These are phyloP conservation scores for Misopates orontium DNA, from an alignment of 257 asterid species.

Conservation along the genomic window DNA sequence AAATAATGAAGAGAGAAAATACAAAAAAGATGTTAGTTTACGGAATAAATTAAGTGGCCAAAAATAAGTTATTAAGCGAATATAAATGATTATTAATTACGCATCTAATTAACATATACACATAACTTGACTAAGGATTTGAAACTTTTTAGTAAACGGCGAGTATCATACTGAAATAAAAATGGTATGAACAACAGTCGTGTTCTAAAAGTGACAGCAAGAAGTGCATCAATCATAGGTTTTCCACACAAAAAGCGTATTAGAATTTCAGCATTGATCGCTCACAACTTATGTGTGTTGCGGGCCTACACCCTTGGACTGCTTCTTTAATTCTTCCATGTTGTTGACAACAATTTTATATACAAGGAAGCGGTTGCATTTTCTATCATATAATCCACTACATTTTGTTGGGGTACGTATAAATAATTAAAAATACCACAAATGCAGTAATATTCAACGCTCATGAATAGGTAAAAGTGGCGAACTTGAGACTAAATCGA, in stretches of 20 bases:
- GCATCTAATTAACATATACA: no score
- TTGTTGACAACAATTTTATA: slow-evolving; percentile 29
- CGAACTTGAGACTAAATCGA: slow-evolving; percentile 16
- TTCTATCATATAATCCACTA: slow-evolving; percentile 17
- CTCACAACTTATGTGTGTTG: slow-evolving; percentile 22
- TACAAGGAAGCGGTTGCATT: not conserved
- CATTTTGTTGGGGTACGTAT: slow-evolving; percentile 12
- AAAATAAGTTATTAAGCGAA: no score
- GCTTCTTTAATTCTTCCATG: slow-evolving; percentile 27
- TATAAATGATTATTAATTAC: no score
- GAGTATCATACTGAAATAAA: not conserved
- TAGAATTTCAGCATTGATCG: slow-evolving; percentile 17
- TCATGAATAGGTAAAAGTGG: slow-evolving; percentile 19
- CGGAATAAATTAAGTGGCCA: no score
- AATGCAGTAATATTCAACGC: slow-evolving; percentile 32
- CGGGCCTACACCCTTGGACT: slow-evolving; percentile 27
- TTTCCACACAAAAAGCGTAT: slow-evolving; percentile 30
- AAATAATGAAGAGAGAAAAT: no score
- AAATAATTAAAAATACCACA: slow-evolving; percentile 12
- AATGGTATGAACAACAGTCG: not conserved
- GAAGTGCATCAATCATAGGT: slow-evolving; percentile 25
- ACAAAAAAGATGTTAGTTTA: no score
- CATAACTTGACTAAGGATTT: not conserved
- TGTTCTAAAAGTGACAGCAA: slow-evolving; percentile 23
- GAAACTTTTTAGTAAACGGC: no score